These are phyloP conservation scores for Mortierella antarctica DNA, from an alignment of 192 early-diverging fungal genomes.

Conservation along the genomic window DNA sequence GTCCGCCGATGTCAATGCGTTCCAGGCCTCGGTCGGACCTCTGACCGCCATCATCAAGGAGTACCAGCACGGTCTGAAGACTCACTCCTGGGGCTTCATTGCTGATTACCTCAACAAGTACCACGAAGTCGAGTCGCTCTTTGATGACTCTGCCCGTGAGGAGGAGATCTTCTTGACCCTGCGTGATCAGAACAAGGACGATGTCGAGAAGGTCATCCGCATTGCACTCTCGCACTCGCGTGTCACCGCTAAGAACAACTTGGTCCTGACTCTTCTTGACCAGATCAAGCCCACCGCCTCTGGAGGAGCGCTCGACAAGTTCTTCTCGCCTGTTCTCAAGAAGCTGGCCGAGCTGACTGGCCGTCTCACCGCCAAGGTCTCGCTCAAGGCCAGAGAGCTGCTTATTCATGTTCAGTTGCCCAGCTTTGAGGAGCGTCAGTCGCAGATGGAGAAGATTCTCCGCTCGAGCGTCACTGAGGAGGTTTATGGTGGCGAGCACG, in stretches of 20 bases:
- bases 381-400: conserved; percentile 94
- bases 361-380: conserved; percentile 84
- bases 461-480: conserved; percentile 78
- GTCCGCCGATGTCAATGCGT: conserved; percentile 72
- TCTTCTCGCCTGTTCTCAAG: conserved; percentile 83
- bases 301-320: conserved; percentile 73
- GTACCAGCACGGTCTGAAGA: conserved; percentile 80
- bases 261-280: conserved; percentile 84
- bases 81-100: conserved; percentile 79
- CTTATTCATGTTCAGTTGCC: conserved; percentile 94
- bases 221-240: conserved; percentile 88
- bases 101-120: conserved; percentile 85
- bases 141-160: conserved; percentile 74
- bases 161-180: conserved; percentile 88
- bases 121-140: conserved; percentile 86
- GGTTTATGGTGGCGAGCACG: conserved; percentile 79
- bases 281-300: conserved; percentile 74
- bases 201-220: conserved; percentile 75
- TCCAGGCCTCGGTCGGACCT: conserved; percentile 73
- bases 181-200: conserved; percentile 87
- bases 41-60: conserved; percentile 72
- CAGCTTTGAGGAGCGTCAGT: conserved; percentile 87
- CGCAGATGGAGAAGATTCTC: conserved; percentile 88
- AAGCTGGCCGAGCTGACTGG: conserved; percentile 81
- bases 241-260: conserved; percentile 78